phyloP scores from a whole-genome alignment of 164 flowering plant species.

The Dillenia turbinata region DNA sequence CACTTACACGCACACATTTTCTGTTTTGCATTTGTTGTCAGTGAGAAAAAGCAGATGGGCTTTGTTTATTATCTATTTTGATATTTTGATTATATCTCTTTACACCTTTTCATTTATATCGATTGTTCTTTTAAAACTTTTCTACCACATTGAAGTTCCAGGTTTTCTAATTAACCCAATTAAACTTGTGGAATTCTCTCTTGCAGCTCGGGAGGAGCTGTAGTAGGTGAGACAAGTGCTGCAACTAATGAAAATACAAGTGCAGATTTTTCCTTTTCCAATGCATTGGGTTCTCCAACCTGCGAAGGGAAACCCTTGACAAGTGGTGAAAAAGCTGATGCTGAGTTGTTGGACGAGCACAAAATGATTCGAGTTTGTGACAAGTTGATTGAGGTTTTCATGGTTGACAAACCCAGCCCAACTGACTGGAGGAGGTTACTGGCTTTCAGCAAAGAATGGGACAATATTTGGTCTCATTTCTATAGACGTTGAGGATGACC shows the following conservation, averaged over 20 bases:
- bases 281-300: constrained; percentile 7
- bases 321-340: constrained; percentile 18
- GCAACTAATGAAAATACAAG: constrained; percentile 21
- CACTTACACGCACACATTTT: no score
- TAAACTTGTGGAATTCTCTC: constrained; percentile 1
- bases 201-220: constrained; percentile 28
- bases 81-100: no score
- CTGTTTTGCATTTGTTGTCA: no score
- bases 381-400: constrained; percentile 77
- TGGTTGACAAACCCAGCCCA: constrained; percentile 90
- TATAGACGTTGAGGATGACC: constrained; percentile 64
- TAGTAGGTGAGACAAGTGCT: constrained; percentile 29
- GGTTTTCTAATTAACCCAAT: no score
- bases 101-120: no score
- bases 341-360: constrained; percentile 23
- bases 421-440: constrained; percentile 89
- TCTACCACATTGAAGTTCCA: no score
- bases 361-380: constrained; percentile 74
- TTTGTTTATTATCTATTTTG: no score
- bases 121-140: no score
- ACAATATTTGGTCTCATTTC: constrained; percentile 66
- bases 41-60: no score
- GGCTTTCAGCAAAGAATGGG: constrained; percentile 81
- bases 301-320: constrained; percentile 10
- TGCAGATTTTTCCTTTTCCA: constrained; percentile 16